These are phyloP conservation scores for Ottelia alismoides DNA, from an alignment of 106 monocot genomes.

Conservation along the genomic window DNA sequence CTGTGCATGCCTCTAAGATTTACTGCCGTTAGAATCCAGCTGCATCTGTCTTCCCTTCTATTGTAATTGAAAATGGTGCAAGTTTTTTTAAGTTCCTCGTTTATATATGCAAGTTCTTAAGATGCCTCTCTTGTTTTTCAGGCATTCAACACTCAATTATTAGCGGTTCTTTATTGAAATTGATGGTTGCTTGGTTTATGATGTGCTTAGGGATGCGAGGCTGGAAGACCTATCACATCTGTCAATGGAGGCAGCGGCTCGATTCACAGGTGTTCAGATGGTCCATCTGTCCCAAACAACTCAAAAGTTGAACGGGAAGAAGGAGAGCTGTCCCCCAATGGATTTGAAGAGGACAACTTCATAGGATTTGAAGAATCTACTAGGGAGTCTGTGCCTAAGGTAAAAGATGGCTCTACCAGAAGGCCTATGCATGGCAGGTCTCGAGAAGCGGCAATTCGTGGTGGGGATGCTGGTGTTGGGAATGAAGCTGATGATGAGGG, in stretches of 20 bases:
- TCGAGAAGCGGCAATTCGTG: constrained; percentile 17
- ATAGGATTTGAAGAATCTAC: constrained; percentile 38
- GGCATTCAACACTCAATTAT: no score
- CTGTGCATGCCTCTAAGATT: no score
- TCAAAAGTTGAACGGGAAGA: constrained; percentile 62
- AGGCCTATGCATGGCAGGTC: constrained; percentile 19
- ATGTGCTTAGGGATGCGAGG: constrained; percentile 31
- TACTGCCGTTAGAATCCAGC: no score
- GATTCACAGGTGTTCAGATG: constrained; percentile 16
- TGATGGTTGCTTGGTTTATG: no score
- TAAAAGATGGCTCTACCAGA: constrained; percentile 23
- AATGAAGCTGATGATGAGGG: constrained; percentile 80
- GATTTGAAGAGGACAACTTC: constrained; percentile 93
- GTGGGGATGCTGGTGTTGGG: constrained; percentile 33
- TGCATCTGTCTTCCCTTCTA: no score
- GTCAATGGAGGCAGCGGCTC: constrained; percentile 32
- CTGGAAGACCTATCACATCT: constrained; percentile 14
- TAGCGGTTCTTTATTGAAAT: no score
- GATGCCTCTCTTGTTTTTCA: no score
- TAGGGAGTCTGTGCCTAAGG: constrained; percentile 15
- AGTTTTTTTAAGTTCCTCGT: no score
- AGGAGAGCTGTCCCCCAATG: constrained; percentile 69
- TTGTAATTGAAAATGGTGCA: no score
- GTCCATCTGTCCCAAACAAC: constrained; percentile 15
- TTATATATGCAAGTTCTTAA: no score